phyloP scores from a whole-genome alignment of 495 filamentous ascomycete species.

The Penicillium taxi region DNA sequence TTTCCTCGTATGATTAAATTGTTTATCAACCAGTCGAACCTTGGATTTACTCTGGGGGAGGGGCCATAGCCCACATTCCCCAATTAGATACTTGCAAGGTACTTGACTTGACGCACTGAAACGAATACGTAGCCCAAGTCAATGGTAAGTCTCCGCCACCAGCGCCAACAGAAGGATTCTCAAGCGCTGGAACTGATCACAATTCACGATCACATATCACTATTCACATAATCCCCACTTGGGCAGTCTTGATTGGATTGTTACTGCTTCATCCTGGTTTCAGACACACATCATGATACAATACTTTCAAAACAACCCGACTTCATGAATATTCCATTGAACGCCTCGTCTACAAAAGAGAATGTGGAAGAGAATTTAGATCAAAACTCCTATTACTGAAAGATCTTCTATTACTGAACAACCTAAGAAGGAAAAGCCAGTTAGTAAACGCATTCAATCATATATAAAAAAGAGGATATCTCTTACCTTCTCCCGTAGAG shows the following conservation, averaged over 20 bases:
- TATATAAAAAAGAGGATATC: background rate
- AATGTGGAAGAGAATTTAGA: slow-evolving; percentile 2
- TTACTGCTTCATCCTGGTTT: slow-evolving; percentile 2
- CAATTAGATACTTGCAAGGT: too few relatives aligned
- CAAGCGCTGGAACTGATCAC: too few relatives aligned
- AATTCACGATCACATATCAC: slow-evolving; percentile 20
- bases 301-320: background rate
- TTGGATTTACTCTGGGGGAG: too few relatives aligned
- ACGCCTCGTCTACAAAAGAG: too few relatives aligned
- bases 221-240: slow-evolving; percentile 7
- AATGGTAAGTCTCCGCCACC: slow-evolving; percentile 9
- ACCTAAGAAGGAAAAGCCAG: slow-evolving; percentile 11
- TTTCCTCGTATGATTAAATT: too few relatives aligned
- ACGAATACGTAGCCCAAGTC: too few relatives aligned
- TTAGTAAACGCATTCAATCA: background rate
- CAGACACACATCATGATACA: too few relatives aligned
- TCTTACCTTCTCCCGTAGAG: slow-evolving; percentile 91
- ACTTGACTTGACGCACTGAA: too few relatives aligned
- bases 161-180: too few relatives aligned
- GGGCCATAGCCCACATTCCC: too few relatives aligned
- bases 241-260: slow-evolving; percentile 1
- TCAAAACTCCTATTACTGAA: slow-evolving; percentile 14
- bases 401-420: slow-evolving; percentile 16
- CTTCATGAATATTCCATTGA: background rate
- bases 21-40: too few relatives aligned